phyloP scores from a whole-genome alignment of 495 filamentous ascomycete species.

The Xylaria curta region DNA sequence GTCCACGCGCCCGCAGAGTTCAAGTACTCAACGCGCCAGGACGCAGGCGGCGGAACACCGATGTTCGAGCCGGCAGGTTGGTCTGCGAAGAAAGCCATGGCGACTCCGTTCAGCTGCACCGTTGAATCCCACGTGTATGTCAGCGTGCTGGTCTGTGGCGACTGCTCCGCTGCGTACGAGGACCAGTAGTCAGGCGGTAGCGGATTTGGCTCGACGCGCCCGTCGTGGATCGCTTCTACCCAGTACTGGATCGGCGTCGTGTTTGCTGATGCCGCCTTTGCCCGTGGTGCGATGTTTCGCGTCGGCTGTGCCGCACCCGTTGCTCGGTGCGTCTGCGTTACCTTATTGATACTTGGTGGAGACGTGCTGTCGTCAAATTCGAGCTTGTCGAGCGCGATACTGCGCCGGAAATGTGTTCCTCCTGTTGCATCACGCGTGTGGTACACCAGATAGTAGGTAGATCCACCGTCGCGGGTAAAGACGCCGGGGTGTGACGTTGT shows the following conservation, averaged over 20 bases:
- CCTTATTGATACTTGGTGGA: conserved; percentile 16
- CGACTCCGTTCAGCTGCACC: conserved; percentile 17
- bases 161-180: conserved; percentile 21
- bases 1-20: conserved; percentile 6
- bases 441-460: conserved; percentile 19
- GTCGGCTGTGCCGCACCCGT: conserved; percentile 1
- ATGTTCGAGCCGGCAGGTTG: conserved; percentile 21
- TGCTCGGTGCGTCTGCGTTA: conserved; percentile 14
- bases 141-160: conserved; percentile 16
- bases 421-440: conserved; percentile 12
- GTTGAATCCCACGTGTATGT: conserved; percentile 23
- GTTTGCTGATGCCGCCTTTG: conserved; percentile 18
- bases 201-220: conserved; percentile 21
- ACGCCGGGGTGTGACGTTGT: conserved; percentile 19
- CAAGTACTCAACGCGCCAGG: conserved; percentile 17
- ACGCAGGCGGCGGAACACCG: conserved; percentile 19
- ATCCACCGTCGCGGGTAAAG: background rate
- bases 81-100: conserved; percentile 25
- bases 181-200: conserved; percentile 20
- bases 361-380: conserved; percentile 17
- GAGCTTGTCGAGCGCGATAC: conserved; percentile 22
- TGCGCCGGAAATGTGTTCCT: conserved; percentile 17
- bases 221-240: conserved; percentile 19
- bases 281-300: conserved; percentile 14
- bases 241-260: conserved; percentile 25